phyloP scores from a whole-genome alignment of 805 yeast species.

The Candida ascalaphidarum region DNA sequence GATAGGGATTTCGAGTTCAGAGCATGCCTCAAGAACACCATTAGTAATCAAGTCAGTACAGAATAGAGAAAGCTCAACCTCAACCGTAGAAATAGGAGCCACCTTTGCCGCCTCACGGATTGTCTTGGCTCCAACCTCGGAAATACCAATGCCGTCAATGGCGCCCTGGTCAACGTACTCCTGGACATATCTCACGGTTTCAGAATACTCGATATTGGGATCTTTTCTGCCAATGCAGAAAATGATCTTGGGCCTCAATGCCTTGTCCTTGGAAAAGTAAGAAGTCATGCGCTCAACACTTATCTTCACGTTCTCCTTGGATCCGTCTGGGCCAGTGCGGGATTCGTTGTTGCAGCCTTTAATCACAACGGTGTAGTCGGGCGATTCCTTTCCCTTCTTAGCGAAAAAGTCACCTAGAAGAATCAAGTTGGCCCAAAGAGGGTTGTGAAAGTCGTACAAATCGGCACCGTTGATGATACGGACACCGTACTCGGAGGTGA shows the following conservation, averaged over 20 bases:
- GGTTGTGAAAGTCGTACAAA: too few species aligned
- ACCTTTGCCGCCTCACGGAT: slow-evolving; percentile 50
- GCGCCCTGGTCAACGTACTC: slow-evolving; percentile 55
- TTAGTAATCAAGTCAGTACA: slow-evolving; percentile 51
- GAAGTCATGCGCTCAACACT: slow-evolving; percentile 39
- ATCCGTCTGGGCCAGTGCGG: too few species aligned
- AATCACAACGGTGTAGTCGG: too few species aligned
- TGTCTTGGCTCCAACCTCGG: slow-evolving; percentile 62
- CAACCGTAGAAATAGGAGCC: slow-evolving; percentile 58
- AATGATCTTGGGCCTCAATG: slow-evolving; percentile 24
- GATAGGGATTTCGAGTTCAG: slow-evolving; percentile 53
- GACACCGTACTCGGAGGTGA: too few species aligned
- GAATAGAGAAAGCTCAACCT: slow-evolving; percentile 71
- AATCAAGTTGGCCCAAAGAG: too few species aligned
- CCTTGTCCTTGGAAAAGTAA: slow-evolving; percentile 17
- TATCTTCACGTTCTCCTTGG: slow-evolving; percentile 34
- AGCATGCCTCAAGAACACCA: slow-evolving; percentile 56
- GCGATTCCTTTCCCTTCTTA: too few species aligned
- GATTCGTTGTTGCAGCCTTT: too few species aligned
- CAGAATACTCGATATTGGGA: slow-evolving; percentile 46
- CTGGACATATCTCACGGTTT: slow-evolving; percentile 46
- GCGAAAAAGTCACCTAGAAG: too few species aligned
- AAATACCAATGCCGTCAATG: slow-evolving; percentile 63
- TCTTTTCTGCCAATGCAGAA: slow-evolving; percentile 74
- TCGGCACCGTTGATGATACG: too few species aligned